Percentiles rank a stretch among this genome's conserved stretches.
phyloP scores from a whole-genome alignment of 1,284 basidiomycete species.

The Cryptococcus sp. region DNA sequence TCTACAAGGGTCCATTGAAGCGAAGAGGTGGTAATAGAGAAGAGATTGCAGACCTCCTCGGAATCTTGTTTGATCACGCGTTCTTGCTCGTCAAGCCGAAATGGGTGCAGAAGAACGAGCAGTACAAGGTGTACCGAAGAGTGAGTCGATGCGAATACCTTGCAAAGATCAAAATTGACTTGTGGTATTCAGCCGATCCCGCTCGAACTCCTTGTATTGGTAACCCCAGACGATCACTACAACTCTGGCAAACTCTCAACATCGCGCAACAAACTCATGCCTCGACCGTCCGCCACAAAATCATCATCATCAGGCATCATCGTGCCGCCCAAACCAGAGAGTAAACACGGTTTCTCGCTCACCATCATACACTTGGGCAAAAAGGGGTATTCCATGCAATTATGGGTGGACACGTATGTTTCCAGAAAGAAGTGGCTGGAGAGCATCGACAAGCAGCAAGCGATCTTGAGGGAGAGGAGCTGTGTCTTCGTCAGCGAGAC shows the following conservation, averaged over 20 bases:
- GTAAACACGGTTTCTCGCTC: conserved; percentile 86
- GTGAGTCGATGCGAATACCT: conserved; percentile 57
- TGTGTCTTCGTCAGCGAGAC: conserved; percentile 83
- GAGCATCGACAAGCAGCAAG: conserved; percentile 85
- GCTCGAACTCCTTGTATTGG: conserved; percentile 85
- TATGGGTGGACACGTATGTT: conserved; percentile 88
- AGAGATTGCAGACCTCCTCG: conserved; percentile 83
- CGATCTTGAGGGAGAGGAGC: conserved; percentile 78
- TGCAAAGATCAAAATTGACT: neutral
- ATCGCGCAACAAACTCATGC: conserved; percentile 56
- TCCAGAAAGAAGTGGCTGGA: conserved; percentile 95
- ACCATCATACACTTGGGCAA: conserved; percentile 92
- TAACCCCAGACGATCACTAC: conserved; percentile 71
- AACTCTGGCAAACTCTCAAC: conserved; percentile 47
- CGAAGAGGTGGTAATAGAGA: conserved; percentile 75
- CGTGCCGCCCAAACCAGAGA: conserved; percentile 61
- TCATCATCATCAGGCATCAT: conserved; percentile 30
- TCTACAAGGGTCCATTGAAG: conserved; percentile 92
- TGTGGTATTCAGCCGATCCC: conserved; percentile 75
- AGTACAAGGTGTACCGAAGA: conserved; percentile 89
- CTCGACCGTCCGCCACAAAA: conserved; percentile 51
- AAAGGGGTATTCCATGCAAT: conserved; percentile 86
- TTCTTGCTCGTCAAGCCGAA: conserved; percentile 92
- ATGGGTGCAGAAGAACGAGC: conserved; percentile 82
- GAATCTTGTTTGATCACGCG: conserved; percentile 97